Conservation (phyloP, 2,329 filamentous ascomycete genomes). For the Xylariaceae sp. region DNA sequence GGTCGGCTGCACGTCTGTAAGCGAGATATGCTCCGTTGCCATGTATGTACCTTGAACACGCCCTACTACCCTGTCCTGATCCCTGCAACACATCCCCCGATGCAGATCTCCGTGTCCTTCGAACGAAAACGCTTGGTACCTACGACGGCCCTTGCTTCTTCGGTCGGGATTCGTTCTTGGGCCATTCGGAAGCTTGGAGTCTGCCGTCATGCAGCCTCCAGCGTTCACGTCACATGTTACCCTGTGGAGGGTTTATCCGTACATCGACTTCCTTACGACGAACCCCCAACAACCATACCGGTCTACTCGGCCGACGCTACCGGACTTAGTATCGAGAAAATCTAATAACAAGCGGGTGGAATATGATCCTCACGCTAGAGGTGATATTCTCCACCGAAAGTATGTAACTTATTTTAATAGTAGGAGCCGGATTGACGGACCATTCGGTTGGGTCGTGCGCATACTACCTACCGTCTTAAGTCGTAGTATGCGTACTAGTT, state of each 20-base stretch:
- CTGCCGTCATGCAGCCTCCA: constrained; percentile 7
- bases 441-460: not conserved
- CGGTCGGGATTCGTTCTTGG: constrained; percentile 6
- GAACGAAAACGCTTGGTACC: constrained; percentile 23
- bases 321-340: not conserved
- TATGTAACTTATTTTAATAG: not conserved
- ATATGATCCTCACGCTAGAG: not conserved
- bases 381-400: not conserved
- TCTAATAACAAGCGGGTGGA: not conserved
- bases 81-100: constrained; percentile 28
- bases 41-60: constrained; percentile 1
- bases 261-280: not conserved
- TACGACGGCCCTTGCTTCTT: constrained; percentile 9
- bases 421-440: not conserved
- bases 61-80: constrained; percentile 1
- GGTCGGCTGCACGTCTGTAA: not conserved
- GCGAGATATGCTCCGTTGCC: not conserved
- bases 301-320: not conserved
- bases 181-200: constrained; percentile 8
- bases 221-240: constrained; percentile 22
- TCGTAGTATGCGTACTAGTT: not conserved
- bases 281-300: not conserved
- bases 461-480: not conserved
- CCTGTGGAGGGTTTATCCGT: not conserved
- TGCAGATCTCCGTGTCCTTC: constrained; percentile 21